These are phyloP conservation scores for Eutypa lata DNA, from an alignment of 2,329 filamentous ascomycete genomes.

Conservation along the genomic window DNA sequence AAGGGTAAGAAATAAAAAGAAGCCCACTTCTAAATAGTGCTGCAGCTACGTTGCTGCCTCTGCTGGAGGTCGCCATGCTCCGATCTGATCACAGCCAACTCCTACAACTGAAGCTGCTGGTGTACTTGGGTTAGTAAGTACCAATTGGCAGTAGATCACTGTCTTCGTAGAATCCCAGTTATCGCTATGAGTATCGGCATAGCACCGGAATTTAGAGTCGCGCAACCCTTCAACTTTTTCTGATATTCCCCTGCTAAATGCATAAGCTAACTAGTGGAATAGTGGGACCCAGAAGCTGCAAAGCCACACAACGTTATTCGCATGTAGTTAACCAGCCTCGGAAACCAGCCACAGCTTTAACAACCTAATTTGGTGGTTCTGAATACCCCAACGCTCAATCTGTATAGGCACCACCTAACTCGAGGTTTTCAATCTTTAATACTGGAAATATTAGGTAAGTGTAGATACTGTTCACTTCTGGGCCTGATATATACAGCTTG, in stretches of 20 bases:
- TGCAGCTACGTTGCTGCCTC: slow-evolving; percentile 49
- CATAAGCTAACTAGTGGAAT: neutral
- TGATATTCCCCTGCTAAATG: neutral
- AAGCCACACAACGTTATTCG: too few species aligned
- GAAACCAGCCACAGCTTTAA: too few species aligned
- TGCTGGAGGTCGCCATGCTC: slow-evolving; percentile 55
- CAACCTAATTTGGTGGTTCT: too few species aligned
- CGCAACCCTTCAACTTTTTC: neutral
- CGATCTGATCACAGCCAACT: slow-evolving; percentile 8
- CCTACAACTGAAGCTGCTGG: slow-evolving; percentile 5
- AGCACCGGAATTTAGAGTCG: neutral
- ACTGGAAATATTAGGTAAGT: too few species aligned
- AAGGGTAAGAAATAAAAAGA: neutral
- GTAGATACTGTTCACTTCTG: too few species aligned
- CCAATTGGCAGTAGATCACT: neutral
- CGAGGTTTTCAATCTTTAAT: too few species aligned
- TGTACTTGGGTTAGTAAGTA: neutral
- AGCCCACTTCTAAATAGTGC: slow-evolving; percentile 50
- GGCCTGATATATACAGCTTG: too few species aligned
- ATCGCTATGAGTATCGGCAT: neutral
- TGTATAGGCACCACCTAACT: too few species aligned
- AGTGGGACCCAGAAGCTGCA: too few species aligned
- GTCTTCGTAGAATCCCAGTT: neutral
- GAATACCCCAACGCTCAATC: too few species aligned
- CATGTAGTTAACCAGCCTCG: too few species aligned